phyloP scores from a whole-genome alignment of 2,329 filamentous ascomycete genomes.

The Pyricularia sp. region DNA sequence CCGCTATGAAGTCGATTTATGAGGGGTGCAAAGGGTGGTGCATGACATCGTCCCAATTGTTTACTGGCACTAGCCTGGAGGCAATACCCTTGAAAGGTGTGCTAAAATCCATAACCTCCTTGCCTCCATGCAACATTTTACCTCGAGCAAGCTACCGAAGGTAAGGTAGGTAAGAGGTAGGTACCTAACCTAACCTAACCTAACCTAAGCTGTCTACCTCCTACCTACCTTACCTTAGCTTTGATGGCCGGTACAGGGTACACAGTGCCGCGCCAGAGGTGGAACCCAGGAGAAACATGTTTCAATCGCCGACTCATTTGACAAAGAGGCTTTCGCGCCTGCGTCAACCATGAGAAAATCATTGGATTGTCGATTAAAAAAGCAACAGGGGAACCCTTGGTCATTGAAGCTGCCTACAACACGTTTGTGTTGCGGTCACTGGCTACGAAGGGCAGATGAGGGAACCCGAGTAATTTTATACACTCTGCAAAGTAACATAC shows the following conservation, averaged over 20 bases:
- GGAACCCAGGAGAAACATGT: neutral
- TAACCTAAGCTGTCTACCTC: neutral
- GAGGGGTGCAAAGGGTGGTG: neutral
- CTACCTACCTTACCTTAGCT: neutral
- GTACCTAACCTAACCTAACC: too few relatives aligned
- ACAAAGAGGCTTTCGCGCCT: neutral
- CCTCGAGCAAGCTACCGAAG: too few relatives aligned
- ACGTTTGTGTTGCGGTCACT: neutral
- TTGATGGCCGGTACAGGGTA: neutral
- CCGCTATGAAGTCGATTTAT: neutral
- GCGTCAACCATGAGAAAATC: neutral
- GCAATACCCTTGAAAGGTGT: neutral
- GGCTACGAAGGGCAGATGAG: neutral
- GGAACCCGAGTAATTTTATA: neutral
- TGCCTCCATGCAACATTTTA: neutral
- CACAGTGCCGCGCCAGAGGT: neutral
- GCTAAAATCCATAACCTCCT: neutral
- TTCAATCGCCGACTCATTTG: neutral
- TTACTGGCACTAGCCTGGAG: neutral
- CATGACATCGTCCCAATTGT: neutral
- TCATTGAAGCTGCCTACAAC: neutral
- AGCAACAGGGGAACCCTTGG: neutral
- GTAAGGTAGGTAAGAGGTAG: too few relatives aligned
- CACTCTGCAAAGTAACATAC: neutral
- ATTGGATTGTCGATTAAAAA: neutral